phyloP scores from a whole-genome alignment of 768 basidiomycete genomes.

The Mycena epipterygia region DNA sequence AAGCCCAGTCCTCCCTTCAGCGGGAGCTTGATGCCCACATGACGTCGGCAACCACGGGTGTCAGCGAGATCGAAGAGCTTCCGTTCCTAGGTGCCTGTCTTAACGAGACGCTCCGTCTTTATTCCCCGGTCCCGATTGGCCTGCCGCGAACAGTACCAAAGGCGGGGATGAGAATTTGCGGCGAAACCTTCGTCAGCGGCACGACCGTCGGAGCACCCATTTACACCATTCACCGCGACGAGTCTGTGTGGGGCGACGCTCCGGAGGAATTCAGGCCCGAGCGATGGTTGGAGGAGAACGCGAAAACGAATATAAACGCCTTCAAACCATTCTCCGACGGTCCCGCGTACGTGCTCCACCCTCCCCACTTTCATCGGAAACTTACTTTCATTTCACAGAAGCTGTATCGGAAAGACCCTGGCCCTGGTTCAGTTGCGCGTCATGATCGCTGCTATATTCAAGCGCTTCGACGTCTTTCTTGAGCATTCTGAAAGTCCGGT shows the following conservation, averaged over 20 bases:
- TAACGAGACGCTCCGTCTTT: slow-evolving; percentile 72
- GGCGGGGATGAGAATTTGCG: slow-evolving; percentile 59
- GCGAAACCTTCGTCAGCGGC: slow-evolving; percentile 62
- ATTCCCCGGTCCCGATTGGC: slow-evolving; percentile 74
- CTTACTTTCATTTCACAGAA: not conserved
- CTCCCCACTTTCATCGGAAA: not conserved
- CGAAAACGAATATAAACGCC: slow-evolving; percentile 52
- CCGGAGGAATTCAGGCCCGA: slow-evolving; percentile 69
- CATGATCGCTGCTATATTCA: slow-evolving; percentile 70
- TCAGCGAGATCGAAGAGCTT: slow-evolving; percentile 64
- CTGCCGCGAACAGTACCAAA: slow-evolving; percentile 69
- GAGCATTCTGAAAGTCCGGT: slow-evolving; percentile 58
- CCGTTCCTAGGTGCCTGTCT: slow-evolving; percentile 73
- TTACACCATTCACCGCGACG: slow-evolving; percentile 71
- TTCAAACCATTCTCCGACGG: slow-evolving; percentile 77
- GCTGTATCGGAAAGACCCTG: slow-evolving; percentile 71
- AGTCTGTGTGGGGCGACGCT: slow-evolving; percentile 68
- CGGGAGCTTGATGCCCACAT: slow-evolving; percentile 72
- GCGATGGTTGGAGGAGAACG: slow-evolving; percentile 70
- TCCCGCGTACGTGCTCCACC: slow-evolving; percentile 58
- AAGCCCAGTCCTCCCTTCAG: slow-evolving; percentile 66
- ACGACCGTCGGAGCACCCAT: slow-evolving; percentile 69
- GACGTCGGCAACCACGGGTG: slow-evolving; percentile 55
- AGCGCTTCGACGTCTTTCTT: slow-evolving; percentile 67
- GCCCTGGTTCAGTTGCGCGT: slow-evolving; percentile 70